phyloP scores from a whole-genome alignment of 805 yeast species.

The Myxozyma nipponensis region DNA sequence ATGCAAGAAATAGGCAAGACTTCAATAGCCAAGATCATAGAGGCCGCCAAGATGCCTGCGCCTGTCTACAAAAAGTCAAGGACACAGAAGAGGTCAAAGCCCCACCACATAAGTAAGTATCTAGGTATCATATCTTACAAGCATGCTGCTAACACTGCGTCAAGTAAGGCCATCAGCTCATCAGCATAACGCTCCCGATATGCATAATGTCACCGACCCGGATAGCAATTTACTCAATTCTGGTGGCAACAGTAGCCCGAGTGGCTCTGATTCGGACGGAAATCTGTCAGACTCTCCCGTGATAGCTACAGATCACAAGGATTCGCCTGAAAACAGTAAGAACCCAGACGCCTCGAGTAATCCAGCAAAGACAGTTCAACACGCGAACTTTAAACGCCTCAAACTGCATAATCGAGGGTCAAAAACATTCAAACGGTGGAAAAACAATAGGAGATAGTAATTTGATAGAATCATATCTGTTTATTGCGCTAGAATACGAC shows the following conservation, averaged over 20 bases:
- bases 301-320: too few relatives aligned
- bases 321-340: too few relatives aligned
- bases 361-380: too few relatives aligned
- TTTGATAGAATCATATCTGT: too few relatives aligned
- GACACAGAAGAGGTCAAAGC: conserved; percentile 22
- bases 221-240: neutral
- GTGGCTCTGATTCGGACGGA: too few relatives aligned
- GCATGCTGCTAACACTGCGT: neutral
- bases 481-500: too few relatives aligned
- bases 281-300: too few relatives aligned
- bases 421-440: too few relatives aligned
- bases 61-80: neutral
- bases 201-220: neutral
- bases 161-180: neutral
- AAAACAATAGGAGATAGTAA: too few relatives aligned
- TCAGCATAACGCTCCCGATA: neutral
- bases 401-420: too few relatives aligned
- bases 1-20: conserved; percentile 11
- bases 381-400: too few relatives aligned
- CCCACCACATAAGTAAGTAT: conserved; percentile 5
- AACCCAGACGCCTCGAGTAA: too few relatives aligned
- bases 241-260: neutral
- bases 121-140: neutral
- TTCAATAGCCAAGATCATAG: conserved; percentile 1
- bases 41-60: conserved; percentile 1